Base-by-base conservation (phyloP, 2,329 filamentous ascomycete genomes). In the Tolypocladium inflatum region DNA sequence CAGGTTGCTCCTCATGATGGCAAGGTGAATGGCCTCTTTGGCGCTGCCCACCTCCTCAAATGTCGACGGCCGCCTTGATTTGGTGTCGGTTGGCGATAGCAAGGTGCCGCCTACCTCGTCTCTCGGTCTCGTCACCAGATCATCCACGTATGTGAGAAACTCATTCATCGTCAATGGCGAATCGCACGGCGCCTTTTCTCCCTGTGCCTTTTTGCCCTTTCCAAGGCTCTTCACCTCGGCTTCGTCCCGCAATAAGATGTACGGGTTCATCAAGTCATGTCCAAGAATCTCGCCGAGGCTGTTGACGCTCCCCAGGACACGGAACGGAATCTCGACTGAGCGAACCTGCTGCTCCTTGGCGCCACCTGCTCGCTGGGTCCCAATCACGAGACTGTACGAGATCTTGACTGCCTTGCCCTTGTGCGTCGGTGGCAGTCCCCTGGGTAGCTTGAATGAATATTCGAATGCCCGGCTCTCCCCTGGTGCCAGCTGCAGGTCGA, bases 321-420 rank as follows among this genome's bases (percentile, higher is more conserved):
- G 85, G 68, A 99, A 97, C 0, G 94, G 94, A 35, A 97, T 80
- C 62, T 96, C 93, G 48, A 97, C 88, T n/a, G 91, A 90, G 65
- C 88, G 90, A 52, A 97, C 87, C 65, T 91, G 90, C 63, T 93
- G 87, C 65, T 91, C 89, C 64, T 85, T 88, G 30, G 83, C 80
- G 17, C 87, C 88, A 11, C 90, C 90, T 1, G 90, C 86, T 62
- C 92, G 80, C 71, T 99, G 94, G 0, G 93, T 96, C 51, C 93
- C 93, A 62, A 99, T 90, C 11, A 95, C 86, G 15, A 99, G 78
- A 69, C 89, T 90, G 74, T 99, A 99, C 2, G 86, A 84, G 55
- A 97, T 92, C 73, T 97, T 97, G 68, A 97, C 94, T 1, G 91
- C 90, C 68, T 94, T 92, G 13, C 94, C 94, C 65, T 88, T 88